These are phyloP conservation scores for Sistotremastrum suecicum DNA, from an alignment of 768 basidiomycete genomes.

Conservation along the genomic window DNA sequence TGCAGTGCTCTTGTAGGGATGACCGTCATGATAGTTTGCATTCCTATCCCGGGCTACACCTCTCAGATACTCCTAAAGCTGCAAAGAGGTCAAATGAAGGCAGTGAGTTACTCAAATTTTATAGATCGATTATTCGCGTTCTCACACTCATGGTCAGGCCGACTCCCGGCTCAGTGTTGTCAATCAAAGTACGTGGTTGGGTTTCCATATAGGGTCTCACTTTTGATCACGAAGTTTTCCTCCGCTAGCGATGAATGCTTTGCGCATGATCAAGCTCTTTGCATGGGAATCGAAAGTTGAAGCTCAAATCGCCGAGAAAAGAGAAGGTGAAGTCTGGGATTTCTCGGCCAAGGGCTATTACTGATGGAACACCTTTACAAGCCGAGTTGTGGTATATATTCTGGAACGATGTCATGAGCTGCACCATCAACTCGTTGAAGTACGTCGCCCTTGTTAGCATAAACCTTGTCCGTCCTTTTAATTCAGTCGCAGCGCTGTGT, in stretches of 20 bases:
- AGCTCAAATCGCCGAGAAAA: too few species aligned
- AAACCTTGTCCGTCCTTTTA: too few species aligned
- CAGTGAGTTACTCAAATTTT: conserved; percentile 12
- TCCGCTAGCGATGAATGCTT: conserved; percentile 32
- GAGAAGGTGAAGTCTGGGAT: too few species aligned
- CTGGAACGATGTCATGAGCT: too few species aligned
- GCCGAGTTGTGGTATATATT: too few species aligned
- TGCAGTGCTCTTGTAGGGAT: conserved; percentile 44
- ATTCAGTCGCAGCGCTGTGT: too few species aligned
- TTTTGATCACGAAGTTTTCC: too few species aligned
- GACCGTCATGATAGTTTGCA: conserved; percentile 30
- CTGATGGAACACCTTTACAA: too few species aligned
- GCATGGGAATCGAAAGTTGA: conserved; percentile 36
- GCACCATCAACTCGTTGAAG: too few species aligned
- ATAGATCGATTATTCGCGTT: background rate
- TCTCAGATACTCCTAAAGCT: conserved; percentile 32
- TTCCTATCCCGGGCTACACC: conserved; percentile 46
- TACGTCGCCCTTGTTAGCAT: too few species aligned
- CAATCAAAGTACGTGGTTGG: conserved; percentile 35
- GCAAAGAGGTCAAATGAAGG: conserved; percentile 38
- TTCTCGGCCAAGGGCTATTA: too few species aligned
- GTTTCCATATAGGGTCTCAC: too few species aligned
- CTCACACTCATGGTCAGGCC: conserved; percentile 16
- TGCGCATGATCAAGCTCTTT: conserved; percentile 62
- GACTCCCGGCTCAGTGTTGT: conserved; percentile 49